phyloP scores from a whole-genome alignment of 2,329 filamentous ascomycete species.

The Botrytis pseudocinerea region DNA sequence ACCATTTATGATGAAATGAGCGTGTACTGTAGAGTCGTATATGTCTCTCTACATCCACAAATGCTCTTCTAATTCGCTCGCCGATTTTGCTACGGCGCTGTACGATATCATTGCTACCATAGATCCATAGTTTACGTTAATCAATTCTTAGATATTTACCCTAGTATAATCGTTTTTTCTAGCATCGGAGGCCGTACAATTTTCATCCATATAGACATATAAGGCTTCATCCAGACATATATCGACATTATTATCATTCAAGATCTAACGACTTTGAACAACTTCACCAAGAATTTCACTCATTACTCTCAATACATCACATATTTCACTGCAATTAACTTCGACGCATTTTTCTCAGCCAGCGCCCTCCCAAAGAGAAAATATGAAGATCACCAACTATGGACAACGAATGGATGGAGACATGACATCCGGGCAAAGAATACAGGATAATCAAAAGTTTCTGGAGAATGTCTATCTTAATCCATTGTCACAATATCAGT shows the following conservation, averaged over 20 bases:
- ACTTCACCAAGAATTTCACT: too few relatives aligned
- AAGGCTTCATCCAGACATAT: background rate
- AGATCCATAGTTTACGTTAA: background rate
- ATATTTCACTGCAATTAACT: background rate
- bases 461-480: background rate
- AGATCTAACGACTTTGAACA: too few relatives aligned
- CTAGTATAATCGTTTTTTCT: background rate
- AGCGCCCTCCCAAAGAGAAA: background rate
- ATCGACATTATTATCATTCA: too few relatives aligned
- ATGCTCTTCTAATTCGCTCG: background rate
- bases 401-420: background rate
- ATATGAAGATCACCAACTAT: background rate
- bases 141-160: too few relatives aligned
- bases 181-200: fast-evolving
- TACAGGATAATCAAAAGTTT: background rate
- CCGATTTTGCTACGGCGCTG: background rate
- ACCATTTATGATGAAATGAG: background rate
- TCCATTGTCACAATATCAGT: background rate
- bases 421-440: background rate
- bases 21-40: background rate
- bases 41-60: too few relatives aligned
- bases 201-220: background rate
- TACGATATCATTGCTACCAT: background rate
- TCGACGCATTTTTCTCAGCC: background rate
- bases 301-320: background rate